Percentiles rank a stretch among this genome's conserved stretches.
Evolutionary conservation across 768 basidiomycete genomes (phyloP).

Genomic region (Amanita pseudoporphyria): DNA sequence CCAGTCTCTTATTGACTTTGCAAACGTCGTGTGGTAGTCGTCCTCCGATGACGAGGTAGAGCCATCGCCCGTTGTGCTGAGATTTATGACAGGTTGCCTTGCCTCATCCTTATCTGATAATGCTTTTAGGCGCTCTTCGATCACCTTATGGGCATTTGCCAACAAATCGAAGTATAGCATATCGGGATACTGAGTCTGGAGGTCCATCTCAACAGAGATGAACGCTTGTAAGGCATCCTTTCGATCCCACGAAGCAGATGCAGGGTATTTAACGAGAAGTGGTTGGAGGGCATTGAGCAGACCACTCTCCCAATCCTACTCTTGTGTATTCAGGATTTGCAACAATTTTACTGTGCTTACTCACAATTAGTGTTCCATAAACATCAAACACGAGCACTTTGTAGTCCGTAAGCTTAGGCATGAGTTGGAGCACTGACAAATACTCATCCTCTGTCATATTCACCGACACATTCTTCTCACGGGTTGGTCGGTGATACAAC

Average conservation of each 20-base stretch:
- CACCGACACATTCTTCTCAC: too few relatives aligned
- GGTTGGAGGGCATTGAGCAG: constrained; percentile 47
- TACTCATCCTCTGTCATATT: background rate
- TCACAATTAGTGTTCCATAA: constrained; percentile 62
- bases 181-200: constrained; percentile 47
- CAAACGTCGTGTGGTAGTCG: constrained; percentile 40
- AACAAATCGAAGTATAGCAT: constrained; percentile 57
- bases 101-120: constrained; percentile 16
- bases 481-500: too few relatives aligned
- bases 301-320: constrained; percentile 66
- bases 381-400: constrained; percentile 64
- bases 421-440: background rate
- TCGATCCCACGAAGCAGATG: constrained; percentile 34
- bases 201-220: constrained; percentile 39
- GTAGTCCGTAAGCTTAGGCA: constrained; percentile 27
- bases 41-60: constrained; percentile 11
- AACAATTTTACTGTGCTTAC: constrained; percentile 6
- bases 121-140: constrained; percentile 26
- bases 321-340: background rate
- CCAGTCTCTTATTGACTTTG: constrained; percentile 53
- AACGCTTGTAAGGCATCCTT: constrained; percentile 45
- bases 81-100: constrained; percentile 8
- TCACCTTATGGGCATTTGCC: constrained; percentile 32
- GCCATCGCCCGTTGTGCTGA: constrained; percentile 11
- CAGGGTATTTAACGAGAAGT: constrained; percentile 33